These are phyloP conservation scores for Vitellaria paradoxa DNA, from an alignment of 179 eudicot species.

Conservation along the genomic window DNA sequence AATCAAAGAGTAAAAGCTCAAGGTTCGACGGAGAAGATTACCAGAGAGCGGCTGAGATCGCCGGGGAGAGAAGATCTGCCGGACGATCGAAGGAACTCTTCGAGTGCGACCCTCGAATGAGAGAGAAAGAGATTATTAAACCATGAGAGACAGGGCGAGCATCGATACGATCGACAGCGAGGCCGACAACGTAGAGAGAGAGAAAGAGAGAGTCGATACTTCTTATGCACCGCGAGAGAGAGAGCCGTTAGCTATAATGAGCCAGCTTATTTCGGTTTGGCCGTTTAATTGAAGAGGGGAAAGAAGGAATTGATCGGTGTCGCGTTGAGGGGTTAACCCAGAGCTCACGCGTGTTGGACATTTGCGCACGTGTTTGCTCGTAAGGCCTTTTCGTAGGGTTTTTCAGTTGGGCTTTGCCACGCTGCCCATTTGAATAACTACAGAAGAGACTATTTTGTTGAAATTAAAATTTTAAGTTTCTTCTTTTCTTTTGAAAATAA, in stretches of 20 bases:
- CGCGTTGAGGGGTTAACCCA: neutral
- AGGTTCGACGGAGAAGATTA: neutral
- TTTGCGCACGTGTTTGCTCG: neutral
- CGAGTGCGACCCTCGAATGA: neutral
- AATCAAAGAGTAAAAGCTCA: neutral
- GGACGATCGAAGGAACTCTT: neutral
- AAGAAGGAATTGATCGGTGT: neutral
- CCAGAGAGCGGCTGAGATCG: neutral
- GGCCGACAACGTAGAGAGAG: neutral
- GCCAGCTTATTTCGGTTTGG: conserved; percentile 21
- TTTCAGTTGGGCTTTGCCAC: neutral
- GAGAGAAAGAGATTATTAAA: conserved; percentile 6
- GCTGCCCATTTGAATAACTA: neutral
- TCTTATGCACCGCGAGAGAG: conserved; percentile 15
- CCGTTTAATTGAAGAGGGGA: conserved; percentile 5
- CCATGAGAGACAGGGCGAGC: neutral
- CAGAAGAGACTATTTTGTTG: no score
- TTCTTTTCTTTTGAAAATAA: no score
- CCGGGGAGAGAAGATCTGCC: neutral
- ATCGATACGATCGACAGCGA: conserved; percentile 5
- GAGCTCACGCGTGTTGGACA: neutral
- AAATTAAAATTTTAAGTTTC: no score
- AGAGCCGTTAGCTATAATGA: neutral
- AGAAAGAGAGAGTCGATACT: conserved; percentile 20
- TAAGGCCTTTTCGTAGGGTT: neutral